These are phyloP conservation scores for thale cress (Arabidopsis thaliana) DNA, from an alignment of 345 rosid species.

Conservation along the genomic window TAIR10.1 NC_003076.8:3235501-3236000, in stretches of 20 bases:
- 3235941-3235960: slow-evolving; percentile 92
- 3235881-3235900: slow-evolving; percentile 96
- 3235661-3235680: slow-evolving; percentile 93
- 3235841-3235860: not conserved
- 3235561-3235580: slow-evolving; percentile 90
- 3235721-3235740: slow-evolving; percentile 83
- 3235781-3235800: slow-evolving; percentile 1
- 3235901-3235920: slow-evolving; percentile 94
- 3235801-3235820: not conserved
- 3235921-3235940: slow-evolving; percentile 99
- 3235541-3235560: slow-evolving; percentile 84
- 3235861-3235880: slow-evolving; percentile 91
- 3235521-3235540: slow-evolving; percentile 77
- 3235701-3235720: slow-evolving; percentile 58
- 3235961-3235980: slow-evolving; percentile 98
- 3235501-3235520: slow-evolving; percentile 86
- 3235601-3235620: slow-evolving; percentile 99
- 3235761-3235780: slow-evolving; percentile 95
- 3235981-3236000: slow-evolving; percentile 96
- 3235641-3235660: slow-evolving; percentile 85
- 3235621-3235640: slow-evolving; percentile 90
- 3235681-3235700: slow-evolving; percentile 91
- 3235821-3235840: not conserved
- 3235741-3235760: slow-evolving; percentile 80
- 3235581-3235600: slow-evolving; percentile 96